These are phyloP conservation scores for Prunus armeniaca DNA, from an alignment of 306 rosid species.

Conservation along the genomic window DNA sequence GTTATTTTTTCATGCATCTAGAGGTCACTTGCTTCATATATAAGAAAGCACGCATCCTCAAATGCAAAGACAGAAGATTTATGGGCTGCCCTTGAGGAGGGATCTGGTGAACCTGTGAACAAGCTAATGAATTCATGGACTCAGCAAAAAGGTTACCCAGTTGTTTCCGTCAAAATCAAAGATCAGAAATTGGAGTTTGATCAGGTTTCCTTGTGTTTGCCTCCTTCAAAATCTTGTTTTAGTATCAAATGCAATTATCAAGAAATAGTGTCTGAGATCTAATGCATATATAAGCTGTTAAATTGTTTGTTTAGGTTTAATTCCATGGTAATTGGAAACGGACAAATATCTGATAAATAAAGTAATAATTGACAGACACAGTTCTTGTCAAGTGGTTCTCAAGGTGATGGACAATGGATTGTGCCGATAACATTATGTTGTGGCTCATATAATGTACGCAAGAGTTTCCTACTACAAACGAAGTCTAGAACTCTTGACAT, in stretches of 20 bases:
- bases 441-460: constrained; percentile 64
- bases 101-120: constrained; percentile 87
- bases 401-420: constrained; percentile 83
- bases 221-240: neutral
- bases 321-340: neutral
- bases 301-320: neutral
- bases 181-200: constrained; percentile 69
- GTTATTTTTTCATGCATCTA: constrained; percentile 34
- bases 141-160: constrained; percentile 90
- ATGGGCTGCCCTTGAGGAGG: constrained; percentile 95
- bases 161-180: constrained; percentile 62
- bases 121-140: constrained; percentile 91
- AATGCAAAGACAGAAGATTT: constrained; percentile 92
- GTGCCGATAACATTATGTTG: constrained; percentile 72
- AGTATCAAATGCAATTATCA: constrained; percentile 2
- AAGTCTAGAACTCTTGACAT: constrained; percentile 55
- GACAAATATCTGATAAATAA: neutral
- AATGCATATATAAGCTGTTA: neutral
- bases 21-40: constrained; percentile 89
- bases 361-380: constrained; percentile 55
- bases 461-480: constrained; percentile 62
- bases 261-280: neutral
- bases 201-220: constrained; percentile 56
- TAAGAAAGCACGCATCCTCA: constrained; percentile 67
- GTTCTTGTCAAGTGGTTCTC: constrained; percentile 76